phyloP scores from a whole-genome alignment of 75 land plant species.

The Larix kaempferi region DNA sequence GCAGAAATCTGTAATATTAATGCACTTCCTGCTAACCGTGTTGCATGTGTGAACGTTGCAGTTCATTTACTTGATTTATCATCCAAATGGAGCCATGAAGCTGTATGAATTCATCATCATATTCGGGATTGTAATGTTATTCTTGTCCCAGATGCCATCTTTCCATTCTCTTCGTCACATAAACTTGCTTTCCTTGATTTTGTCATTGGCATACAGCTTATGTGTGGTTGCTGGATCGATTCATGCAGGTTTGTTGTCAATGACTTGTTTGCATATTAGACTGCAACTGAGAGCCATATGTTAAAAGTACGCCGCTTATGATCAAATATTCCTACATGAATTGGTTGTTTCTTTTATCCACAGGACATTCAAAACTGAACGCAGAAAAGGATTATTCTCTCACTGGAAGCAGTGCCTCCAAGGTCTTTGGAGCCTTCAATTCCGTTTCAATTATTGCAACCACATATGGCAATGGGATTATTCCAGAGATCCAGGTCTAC shows the following conservation, averaged over 20 bases:
- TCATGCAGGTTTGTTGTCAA: constrained; percentile 43
- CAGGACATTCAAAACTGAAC: too few relatives aligned
- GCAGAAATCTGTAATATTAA: too few relatives aligned
- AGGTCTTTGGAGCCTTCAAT: constrained; percentile 64
- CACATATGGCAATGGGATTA: constrained; percentile 73
- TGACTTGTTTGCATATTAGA: too few relatives aligned
- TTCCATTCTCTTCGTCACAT: constrained; percentile 92
- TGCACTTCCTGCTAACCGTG: too few relatives aligned
- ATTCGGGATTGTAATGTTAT: constrained; percentile 62
- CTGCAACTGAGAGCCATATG: too few relatives aligned
- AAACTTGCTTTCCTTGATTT: constrained; percentile 63
- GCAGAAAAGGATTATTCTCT: constrained; percentile 36
- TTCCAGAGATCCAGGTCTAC: constrained; percentile 85
- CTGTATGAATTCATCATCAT: constrained; percentile 67
- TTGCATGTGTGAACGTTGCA: constrained; percentile 14
- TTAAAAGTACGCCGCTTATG: too few relatives aligned
- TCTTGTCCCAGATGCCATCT: constrained; percentile 87
- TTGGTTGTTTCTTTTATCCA: too few relatives aligned
- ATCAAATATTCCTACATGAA: too few relatives aligned
- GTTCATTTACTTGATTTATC: constrained; percentile 56
- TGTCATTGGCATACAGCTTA: constrained; percentile 65
- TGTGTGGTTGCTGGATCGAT: constrained; percentile 75
- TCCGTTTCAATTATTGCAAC: constrained; percentile 79
- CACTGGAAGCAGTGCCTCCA: constrained; percentile 24
- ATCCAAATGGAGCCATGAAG: constrained; percentile 52